Conservation (phyloP, 805 yeast species). For the Cyberlindnera euphorbiiphila region DNA sequence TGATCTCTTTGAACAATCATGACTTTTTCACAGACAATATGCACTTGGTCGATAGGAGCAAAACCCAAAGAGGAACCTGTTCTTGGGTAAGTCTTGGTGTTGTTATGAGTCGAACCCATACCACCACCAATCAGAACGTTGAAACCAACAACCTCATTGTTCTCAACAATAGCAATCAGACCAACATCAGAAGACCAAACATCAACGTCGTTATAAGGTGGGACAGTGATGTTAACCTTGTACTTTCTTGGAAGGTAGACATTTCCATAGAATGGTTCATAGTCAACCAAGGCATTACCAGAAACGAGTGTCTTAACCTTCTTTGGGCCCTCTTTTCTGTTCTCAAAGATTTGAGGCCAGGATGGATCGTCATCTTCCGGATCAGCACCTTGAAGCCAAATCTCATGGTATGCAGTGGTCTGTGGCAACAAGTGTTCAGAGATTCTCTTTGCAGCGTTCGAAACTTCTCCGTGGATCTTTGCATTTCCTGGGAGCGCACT, state of each 20-base stretch:
- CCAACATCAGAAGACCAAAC: slow-evolving; percentile 96
- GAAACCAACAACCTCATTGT: slow-evolving; percentile 66
- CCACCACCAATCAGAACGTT: slow-evolving; percentile 96
- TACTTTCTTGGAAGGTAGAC: slow-evolving; percentile 92
- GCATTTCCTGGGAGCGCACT: slow-evolving; percentile 87
- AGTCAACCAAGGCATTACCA: slow-evolving; percentile 76
- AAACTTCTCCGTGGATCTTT: slow-evolving; percentile 73
- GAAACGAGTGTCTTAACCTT: slow-evolving; percentile 81
- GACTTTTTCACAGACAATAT: slow-evolving; percentile 80
- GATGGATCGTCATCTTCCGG: slow-evolving; percentile 58
- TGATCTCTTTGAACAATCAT: slow-evolving; percentile 92
- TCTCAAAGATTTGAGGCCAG: slow-evolving; percentile 61
- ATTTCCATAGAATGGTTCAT: slow-evolving; percentile 85
- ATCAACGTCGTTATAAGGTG: slow-evolving; percentile 95
- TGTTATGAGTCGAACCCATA: slow-evolving; percentile 98
- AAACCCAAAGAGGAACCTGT: slow-evolving; percentile 87
- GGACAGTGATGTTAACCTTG: slow-evolving; percentile 91
- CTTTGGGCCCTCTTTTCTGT: slow-evolving; percentile 69
- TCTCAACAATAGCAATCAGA: slow-evolving; percentile 75
- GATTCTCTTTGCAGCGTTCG: slow-evolving; percentile 55
- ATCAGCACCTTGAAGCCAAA: slow-evolving; percentile 89
- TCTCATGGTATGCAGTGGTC: slow-evolving; percentile 95
- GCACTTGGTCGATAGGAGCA: slow-evolving; percentile 61
- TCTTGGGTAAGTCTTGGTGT: slow-evolving; percentile 94
- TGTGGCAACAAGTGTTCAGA: slow-evolving; percentile 83